Base-by-base conservation (phyloP, 352 stramenopile genomes). In the Phytophthora sansomeana region DNA sequence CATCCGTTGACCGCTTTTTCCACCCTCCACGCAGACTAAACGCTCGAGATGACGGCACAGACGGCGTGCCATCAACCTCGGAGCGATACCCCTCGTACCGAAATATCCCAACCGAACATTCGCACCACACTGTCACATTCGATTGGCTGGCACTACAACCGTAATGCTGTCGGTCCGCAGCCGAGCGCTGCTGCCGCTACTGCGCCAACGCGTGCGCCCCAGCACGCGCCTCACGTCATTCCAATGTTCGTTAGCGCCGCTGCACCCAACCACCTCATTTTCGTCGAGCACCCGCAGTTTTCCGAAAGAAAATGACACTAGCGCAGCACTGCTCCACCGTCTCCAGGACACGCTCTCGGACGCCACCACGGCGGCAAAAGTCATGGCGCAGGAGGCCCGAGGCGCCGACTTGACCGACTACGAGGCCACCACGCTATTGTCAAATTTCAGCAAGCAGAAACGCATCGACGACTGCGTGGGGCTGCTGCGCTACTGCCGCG, bases 401-500 rank as follows among this genome's bases (percentile, higher is more conserved):
- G 52, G 16, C 36, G 8, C 16, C 1, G 52, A 41, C 9, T 11
- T 59, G 8, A 39, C 36, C 4, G 38, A 59, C 26, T 13, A 50
- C n/a, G 52, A 50, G 36, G 52, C 36, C 9, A 41, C 52, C 16
- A 49, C n/a, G 10, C 13, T 59, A 19, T 29, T 59, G 36, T 11
- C 14, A 16, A 28, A 29, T 10, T 59, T 30, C 52, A 38, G 36
- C 52, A 39, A 49, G 21, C 21, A 49, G 16, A 59, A 47, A 30
- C 13, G 26, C 7, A 29, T 38, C 0, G 52, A 50, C 36, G 35
- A 59, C 26, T 48, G 35, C 11, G 19, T 59, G 4, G 52, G 36
- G 11, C 52, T 59, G 17, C 26, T 59, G 10, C 52, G 26, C 11
- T 59, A 50, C 36, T 59, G 52, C 9, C 35, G 28, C 30, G 52